phyloP scores from a whole-genome alignment of 2,329 filamentous ascomycete species.

The Alternaria hordeiaustralica region DNA sequence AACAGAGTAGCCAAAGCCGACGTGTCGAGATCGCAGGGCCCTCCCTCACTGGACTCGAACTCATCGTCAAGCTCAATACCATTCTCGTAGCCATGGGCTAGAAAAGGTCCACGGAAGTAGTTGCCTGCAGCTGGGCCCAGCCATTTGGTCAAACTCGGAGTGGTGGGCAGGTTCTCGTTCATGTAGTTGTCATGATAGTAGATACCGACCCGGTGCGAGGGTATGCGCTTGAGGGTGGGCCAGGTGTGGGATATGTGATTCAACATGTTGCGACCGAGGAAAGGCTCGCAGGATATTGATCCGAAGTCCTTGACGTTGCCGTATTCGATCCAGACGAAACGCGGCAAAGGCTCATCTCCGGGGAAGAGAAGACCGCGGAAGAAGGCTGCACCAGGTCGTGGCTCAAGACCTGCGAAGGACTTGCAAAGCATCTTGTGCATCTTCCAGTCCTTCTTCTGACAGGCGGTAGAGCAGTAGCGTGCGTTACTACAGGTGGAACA shows the following conservation, averaged over 20 bases:
- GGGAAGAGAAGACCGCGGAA: background rate
- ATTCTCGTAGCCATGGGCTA: background rate
- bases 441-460: background rate
- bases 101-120: background rate
- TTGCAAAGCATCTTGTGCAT: background rate
- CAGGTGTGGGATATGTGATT: no score
- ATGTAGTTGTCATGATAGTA: background rate
- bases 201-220: background rate
- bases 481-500: background rate
- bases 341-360: background rate
- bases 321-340: background rate
- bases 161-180: background rate
- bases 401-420: background rate
- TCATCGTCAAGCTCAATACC: background rate
- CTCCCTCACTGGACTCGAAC: background rate
- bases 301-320: background rate
- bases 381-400: background rate
- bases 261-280: background rate
- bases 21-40: background rate
- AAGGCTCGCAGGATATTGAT: background rate
- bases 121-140: background rate
- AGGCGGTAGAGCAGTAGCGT: background rate
- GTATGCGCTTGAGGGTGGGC: background rate
- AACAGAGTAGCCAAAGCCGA: background rate
- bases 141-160: background rate